phyloP scores from a whole-genome alignment of 2,329 filamentous ascomycete species.

The Aspergillus fumigatus region DNA sequence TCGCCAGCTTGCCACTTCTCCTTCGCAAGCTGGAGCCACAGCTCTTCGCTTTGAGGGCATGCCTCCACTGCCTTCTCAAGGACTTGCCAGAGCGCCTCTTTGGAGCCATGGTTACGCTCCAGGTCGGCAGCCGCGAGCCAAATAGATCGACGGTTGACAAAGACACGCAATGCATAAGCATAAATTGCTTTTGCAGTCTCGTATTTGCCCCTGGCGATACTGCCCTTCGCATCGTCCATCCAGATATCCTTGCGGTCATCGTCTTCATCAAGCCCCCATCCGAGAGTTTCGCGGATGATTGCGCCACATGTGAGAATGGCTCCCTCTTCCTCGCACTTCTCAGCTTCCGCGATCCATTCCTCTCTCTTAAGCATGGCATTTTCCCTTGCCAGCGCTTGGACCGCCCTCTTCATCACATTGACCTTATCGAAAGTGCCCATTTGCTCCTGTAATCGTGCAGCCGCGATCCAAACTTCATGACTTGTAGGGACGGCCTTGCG shows the following conservation, averaged over 20 bases:
- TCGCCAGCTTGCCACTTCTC: slow-evolving; percentile 90
- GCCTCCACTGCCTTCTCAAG: slow-evolving; percentile 92
- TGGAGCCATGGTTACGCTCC: slow-evolving; percentile 82
- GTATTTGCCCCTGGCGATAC: slow-evolving; percentile 75
- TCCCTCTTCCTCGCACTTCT: slow-evolving; percentile 90
- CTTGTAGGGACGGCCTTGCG: slow-evolving; percentile 91
- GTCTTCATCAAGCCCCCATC: slow-evolving; percentile 90
- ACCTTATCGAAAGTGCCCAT: slow-evolving; percentile 76
- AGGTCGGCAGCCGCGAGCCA: slow-evolving; percentile 90
- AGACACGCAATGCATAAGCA: slow-evolving; percentile 82
- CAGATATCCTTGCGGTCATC: slow-evolving; percentile 94
- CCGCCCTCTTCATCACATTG: slow-evolving; percentile 91
- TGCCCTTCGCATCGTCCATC: slow-evolving; percentile 85
- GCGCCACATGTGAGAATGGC: slow-evolving; percentile 79
- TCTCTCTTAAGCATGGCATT: slow-evolving; percentile 96
- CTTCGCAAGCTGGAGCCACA: slow-evolving; percentile 95
- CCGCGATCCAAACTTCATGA: slow-evolving; percentile 94
- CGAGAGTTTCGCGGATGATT: slow-evolving; percentile 88
- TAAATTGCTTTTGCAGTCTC: slow-evolving; percentile 93
- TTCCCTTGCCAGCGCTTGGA: slow-evolving; percentile 82
- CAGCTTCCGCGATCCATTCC: slow-evolving; percentile 93
- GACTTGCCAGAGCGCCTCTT: slow-evolving; percentile 75
- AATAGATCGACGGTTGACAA: slow-evolving; percentile 78
- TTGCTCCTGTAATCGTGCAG: slow-evolving; percentile 81
- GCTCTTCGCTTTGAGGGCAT: slow-evolving; percentile 81